phyloP scores from a whole-genome alignment of 2,329 filamentous ascomycete species.

The Furcasterigmium furcatum region DNA sequence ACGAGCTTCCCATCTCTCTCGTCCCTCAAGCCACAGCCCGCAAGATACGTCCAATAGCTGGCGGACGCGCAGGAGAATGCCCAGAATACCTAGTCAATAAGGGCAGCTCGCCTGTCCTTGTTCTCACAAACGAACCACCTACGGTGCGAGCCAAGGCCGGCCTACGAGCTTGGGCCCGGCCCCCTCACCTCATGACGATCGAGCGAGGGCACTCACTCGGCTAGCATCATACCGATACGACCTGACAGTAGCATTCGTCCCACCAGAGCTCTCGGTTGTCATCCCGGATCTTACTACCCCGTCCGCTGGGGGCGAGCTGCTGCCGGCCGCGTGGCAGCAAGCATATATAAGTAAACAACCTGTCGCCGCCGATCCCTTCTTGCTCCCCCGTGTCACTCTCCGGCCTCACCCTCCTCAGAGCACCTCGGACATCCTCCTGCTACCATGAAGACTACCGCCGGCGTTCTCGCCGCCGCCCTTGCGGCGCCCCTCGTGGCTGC shows the following conservation, averaged over 20 bases:
- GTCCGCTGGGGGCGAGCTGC: neutral
- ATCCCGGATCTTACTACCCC: neutral
- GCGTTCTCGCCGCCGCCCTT: constrained; percentile 1
- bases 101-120: neutral
- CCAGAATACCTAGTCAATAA: neutral
- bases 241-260: neutral
- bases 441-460: constrained; percentile 7
- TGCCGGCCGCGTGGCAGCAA: neutral
- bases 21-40: neutral
- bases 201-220: neutral
- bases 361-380: neutral
- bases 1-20: neutral
- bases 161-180: neutral
- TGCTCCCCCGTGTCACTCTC: neutral
- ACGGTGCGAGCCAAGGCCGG: neutral
- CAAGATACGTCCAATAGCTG: neutral
- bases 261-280: neutral
- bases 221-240: neutral
- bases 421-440: neutral
- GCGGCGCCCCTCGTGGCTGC: constrained; percentile 2
- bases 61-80: neutral
- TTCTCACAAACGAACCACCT: neutral
- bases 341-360: neutral
- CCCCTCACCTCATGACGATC: neutral
- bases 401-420: neutral